Evolutionary conservation across 805 yeast genomes (phyloP), one percentile per base, ranked within the genome.

Genomic region (Sugiyamaella valdiviana): DNA sequence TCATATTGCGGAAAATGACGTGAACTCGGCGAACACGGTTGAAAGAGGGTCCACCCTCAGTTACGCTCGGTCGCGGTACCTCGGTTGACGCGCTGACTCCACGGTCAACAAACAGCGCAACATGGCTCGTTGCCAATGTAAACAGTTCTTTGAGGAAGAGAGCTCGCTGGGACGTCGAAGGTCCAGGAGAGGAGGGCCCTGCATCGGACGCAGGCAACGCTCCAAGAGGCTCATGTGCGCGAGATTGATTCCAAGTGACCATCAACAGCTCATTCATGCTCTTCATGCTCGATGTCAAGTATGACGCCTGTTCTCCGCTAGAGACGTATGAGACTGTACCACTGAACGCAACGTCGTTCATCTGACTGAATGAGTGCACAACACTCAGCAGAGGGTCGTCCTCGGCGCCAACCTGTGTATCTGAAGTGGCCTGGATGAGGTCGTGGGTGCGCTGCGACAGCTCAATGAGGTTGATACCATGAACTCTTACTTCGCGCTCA

Each of bases 401-500:
- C 7, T 39, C 42, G 17, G 45, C 24, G 6, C 48, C 54, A 20
- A 38, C 44, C 20, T 51, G 56, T 23, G 60, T 54, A 26, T 63
- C 52, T 4, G 74, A 67, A 1, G 88, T 80, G 1, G 85, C 86
- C 57, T 80, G 85, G 46, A 83, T 70, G 45, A 83, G 65, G 61
- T 83, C 85, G 0, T 86, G 79, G 0, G 87, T 81, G 61, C 90
- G 70, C 48, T 83, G 82, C 1, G 84, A 77, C 43, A 83, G 68
- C 37, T 77, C 76, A 50, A 82, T 72, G 49, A 82, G 63, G 56
- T 81, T 80, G 4, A 80, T 62, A 1, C 79, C 83, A 54, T 71
- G 73, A 41, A 79, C 66, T 6, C 64, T 63, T 0, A 64, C 55
- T 26, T 57, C 52, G 10, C 52, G 50, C 6, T 48, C 48, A 10